Conservation (phyloP, 192 early-diverging fungal genomes). For the Phlyctochytrium bullatum region DNA sequence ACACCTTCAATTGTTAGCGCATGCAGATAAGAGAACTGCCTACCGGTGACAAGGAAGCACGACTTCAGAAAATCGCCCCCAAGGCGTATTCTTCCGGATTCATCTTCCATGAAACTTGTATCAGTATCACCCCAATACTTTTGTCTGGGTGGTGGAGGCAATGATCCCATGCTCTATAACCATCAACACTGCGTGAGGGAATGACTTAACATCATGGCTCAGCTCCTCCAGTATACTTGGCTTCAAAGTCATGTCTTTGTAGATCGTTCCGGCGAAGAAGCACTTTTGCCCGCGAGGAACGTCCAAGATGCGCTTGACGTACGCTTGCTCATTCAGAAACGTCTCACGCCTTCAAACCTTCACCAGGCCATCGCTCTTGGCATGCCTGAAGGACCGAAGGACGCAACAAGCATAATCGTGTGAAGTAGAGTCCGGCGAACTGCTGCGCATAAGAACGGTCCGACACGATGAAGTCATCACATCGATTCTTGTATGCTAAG, state of each 20-base stretch:
- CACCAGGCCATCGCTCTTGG: background rate
- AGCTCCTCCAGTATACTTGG: slow-evolving; percentile 91
- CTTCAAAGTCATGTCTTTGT: slow-evolving; percentile 80
- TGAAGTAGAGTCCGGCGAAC: slow-evolving; percentile 83
- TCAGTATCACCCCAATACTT: slow-evolving; percentile 70
- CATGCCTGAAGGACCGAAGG: slow-evolving; percentile 60
- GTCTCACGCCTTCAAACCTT: background rate
- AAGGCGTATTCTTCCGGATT: slow-evolving; percentile 83
- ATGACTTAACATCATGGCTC: slow-evolving; percentile 59
- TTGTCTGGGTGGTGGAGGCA: slow-evolving; percentile 52
- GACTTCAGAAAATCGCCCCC: slow-evolving; percentile 55
- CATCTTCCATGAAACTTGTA: slow-evolving; percentile 78
- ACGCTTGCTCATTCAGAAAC: background rate
- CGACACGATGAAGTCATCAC: slow-evolving; percentile 49
- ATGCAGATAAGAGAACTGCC: background rate
- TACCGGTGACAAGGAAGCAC: slow-evolving; percentile 72
- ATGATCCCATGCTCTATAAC: slow-evolving; percentile 60
- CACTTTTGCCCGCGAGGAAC: slow-evolving; percentile 60
- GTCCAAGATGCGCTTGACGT: slow-evolving; percentile 71
- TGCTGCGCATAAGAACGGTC: slow-evolving; percentile 73
- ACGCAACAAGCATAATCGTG: slow-evolving; percentile 65
- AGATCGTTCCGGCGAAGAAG: slow-evolving; percentile 85
- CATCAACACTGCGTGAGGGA: slow-evolving; percentile 6
- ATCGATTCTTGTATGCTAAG: background rate
- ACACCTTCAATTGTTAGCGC: slow-evolving; percentile 46